Conservation (phyloP, 495 filamentous ascomycete genomes). For the Trichoderma virens region DNA sequence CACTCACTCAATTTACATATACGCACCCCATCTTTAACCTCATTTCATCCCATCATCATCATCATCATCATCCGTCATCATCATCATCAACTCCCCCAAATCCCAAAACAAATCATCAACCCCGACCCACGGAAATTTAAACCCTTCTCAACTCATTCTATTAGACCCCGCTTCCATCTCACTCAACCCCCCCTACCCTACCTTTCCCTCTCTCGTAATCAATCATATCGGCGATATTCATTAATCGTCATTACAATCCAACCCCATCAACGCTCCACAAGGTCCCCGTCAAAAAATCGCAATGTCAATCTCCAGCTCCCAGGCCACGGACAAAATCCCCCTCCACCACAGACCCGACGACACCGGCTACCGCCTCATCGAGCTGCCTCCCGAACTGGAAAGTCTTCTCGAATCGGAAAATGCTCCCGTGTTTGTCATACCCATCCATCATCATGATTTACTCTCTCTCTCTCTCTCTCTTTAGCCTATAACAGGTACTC, state of each 20-base stretch:
- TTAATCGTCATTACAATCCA: too few relatives aligned
- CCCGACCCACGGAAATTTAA: neutral
- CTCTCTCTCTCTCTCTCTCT: neutral
- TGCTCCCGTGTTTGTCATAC: slow-evolving; percentile 48
- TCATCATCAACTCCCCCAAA: neutral
- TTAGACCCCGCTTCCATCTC: neutral
- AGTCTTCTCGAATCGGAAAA: slow-evolving; percentile 53
- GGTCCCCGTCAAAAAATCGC: neutral
- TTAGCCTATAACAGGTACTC: too few relatives aligned
- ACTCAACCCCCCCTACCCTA: neutral
- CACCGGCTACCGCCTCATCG: slow-evolving; percentile 65
- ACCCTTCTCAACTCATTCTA: neutral
- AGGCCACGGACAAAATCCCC: slow-evolving; percentile 50
- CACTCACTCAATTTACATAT: too few relatives aligned
- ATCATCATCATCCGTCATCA: neutral
- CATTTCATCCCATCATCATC: neutral
- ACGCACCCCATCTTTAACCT: neutral
- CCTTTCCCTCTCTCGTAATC: neutral
- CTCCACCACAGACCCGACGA: slow-evolving; percentile 55
- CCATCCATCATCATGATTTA: neutral
- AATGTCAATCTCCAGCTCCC: slow-evolving; percentile 46
- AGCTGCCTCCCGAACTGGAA: slow-evolving; percentile 69
- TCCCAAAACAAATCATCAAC: too few relatives aligned
- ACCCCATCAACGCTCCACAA: too few relatives aligned
- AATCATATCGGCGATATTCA: neutral